These are phyloP conservation scores for Musa balbisiana DNA, from an alignment of 202 grass and related monocot genomes.

Conservation along the genomic window DNA sequence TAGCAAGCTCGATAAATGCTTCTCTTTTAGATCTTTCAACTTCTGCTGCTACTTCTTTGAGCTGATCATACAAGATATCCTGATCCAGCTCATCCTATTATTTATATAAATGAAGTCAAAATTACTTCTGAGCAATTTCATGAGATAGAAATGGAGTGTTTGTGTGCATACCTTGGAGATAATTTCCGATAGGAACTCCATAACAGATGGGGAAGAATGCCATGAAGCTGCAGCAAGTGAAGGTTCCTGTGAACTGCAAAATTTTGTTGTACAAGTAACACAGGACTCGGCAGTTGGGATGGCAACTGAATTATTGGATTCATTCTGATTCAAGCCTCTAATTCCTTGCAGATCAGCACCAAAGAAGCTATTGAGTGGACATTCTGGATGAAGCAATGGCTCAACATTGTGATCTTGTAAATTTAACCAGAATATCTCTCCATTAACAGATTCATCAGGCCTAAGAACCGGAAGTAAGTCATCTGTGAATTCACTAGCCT, in stretches of 20 bases:
- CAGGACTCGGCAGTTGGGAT: conserved; percentile 22
- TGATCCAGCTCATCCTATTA: conserved; percentile 19
- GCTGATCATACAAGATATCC: conserved; percentile 38
- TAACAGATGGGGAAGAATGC: conserved; percentile 29
- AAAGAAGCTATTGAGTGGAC: background rate
- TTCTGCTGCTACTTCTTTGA: conserved; percentile 52
- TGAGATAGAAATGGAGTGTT: background rate
- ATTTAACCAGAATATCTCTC: conserved; percentile 48
- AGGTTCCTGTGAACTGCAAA: conserved; percentile 36
- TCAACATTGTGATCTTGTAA: conserved; percentile 22
- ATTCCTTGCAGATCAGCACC: conserved; percentile 15
- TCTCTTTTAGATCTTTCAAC: conserved; percentile 58
- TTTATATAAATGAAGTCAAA: background rate
- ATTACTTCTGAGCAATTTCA: conserved; percentile 1
- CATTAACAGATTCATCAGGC: conserved; percentile 29
- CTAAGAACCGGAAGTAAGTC: conserved; percentile 19
- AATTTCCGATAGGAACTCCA: conserved; percentile 21
- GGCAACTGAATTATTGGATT: conserved; percentile 8
- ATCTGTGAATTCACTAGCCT: conserved; percentile 30
- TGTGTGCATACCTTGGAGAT: conserved; percentile 37
- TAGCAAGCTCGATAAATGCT: conserved; percentile 77
- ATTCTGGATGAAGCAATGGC: conserved; percentile 13
- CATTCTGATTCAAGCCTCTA: conserved; percentile 9
- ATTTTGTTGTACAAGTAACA: conserved; percentile 20
- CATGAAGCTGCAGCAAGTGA: conserved; percentile 31